Evolutionary conservation across 345 rosid species (phyloP).

Genomic region (Microcos paniculata): DNA sequence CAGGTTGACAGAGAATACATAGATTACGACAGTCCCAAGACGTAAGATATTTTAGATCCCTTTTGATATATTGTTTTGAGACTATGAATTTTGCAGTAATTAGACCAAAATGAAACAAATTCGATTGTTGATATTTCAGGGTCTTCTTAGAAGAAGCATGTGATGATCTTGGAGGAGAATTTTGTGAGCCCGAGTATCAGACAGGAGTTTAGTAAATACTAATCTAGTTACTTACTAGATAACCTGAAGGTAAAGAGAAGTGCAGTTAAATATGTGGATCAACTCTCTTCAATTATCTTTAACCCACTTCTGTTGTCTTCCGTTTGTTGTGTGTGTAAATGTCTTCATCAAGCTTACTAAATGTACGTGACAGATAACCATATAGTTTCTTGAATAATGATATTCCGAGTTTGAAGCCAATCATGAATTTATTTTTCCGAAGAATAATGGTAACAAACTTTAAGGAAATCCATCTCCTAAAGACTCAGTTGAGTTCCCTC

Average conservation of each 20-base stretch:
- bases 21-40: slow-evolving; percentile 62
- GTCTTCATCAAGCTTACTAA: not conserved
- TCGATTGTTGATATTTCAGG: slow-evolving; percentile 32
- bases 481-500: too few relatives aligned
- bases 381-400: slow-evolving; percentile 8
- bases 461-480: too few relatives aligned
- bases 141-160: slow-evolving; percentile 79
- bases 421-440: not conserved
- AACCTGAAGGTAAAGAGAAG: not conserved
- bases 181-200: slow-evolving; percentile 67
- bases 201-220: slow-evolving; percentile 33
- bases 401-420: not conserved
- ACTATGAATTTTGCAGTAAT: not conserved
- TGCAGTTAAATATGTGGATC: not conserved
- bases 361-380: too few relatives aligned
- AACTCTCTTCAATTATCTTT: not conserved
- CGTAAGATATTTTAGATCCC: slow-evolving; percentile 42
- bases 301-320: not conserved
- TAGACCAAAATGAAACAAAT: not conserved
- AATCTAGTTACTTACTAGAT: not conserved
- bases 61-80: not conserved
- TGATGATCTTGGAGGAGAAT: slow-evolving; percentile 94
- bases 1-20: slow-evolving; percentile 64
- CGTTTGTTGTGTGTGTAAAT: slow-evolving; percentile 2
- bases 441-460: too few relatives aligned